Evolutionary conservation across 2,329 filamentous ascomycete genomes (phyloP), one percentile per base, ranked within the genome.

Genomic region (Penicillium sp.): DNA sequence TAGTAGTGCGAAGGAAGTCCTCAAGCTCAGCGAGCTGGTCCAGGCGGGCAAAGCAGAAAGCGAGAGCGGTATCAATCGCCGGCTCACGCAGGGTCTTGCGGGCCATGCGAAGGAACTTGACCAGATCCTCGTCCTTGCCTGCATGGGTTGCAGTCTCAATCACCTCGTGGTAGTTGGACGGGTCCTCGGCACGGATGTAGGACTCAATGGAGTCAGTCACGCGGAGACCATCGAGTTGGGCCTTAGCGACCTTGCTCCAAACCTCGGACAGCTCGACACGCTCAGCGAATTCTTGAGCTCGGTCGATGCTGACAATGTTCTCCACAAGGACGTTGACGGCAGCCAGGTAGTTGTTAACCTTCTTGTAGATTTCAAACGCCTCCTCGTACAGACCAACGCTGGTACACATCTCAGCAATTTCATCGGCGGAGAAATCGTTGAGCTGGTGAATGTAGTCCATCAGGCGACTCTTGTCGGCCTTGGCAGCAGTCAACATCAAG

Each of bases 361-460:
- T 99, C 86, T 97, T 97, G 83, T 92, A 96, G 66, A 99, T 94
- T 78, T 97, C 91, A 66, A 99, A 97, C 2, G 94, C 94, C 76
- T 99, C 95, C 75, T 99, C 95, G 69, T 90, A 90, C 65, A 99
- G 84, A 59, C 94, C 94, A 56, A 97, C 92, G 56, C 96, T 90
- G 67, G 97, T 94, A 77, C 92, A 97, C 68, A 96, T 89, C 50
- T 88, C 83, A 6, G 94, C 91, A 71, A 97, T 97, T 69, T 97
- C 94, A 61, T 95, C 89, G 0, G 93, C 87, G 60, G 90, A 91
- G 78, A 96, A 99, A 55, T 88, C 86, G 66, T 92, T 88, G 35
- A 99, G 85, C 68, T 89, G 87, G 73, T 97, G 90, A 63, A 99
- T 94, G 78, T 99, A 99, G 72, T 93, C 90, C 86, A 96, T 95